Conservation (phyloP, 2,329 filamentous ascomycete genomes). For the Xylariales sp. region DNA sequence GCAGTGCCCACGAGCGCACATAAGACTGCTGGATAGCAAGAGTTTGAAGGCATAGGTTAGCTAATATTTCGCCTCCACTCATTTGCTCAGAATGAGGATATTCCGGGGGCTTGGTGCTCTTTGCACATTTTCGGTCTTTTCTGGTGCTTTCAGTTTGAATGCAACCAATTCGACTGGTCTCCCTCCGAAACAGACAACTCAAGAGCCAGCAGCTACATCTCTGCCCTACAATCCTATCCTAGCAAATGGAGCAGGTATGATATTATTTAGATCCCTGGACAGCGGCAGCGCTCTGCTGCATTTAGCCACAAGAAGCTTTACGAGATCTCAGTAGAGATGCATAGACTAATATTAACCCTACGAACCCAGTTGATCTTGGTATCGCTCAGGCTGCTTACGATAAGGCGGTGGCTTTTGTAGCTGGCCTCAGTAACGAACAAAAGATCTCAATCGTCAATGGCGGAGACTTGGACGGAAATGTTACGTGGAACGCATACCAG, state of each 20-base stretch:
- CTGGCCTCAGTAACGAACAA: background rate
- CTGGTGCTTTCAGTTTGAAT: background rate
- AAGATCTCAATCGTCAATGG: conserved; percentile 3
- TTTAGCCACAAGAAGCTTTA: too few species aligned
- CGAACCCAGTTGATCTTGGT: conserved; percentile 4
- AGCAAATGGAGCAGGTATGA: background rate
- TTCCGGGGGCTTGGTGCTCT: background rate
- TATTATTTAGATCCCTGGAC: too few species aligned
- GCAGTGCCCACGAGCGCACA: too few species aligned
- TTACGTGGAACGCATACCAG: background rate
- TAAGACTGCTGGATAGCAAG: too few species aligned
- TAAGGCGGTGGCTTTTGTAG: conserved; percentile 3
- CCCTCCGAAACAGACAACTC: background rate
- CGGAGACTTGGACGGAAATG: background rate
- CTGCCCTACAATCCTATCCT: background rate
- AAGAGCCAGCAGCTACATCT: background rate
- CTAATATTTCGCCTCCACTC: too few species aligned
- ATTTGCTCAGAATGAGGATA: too few species aligned
- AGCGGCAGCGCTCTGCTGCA: too few species aligned
- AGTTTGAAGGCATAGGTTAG: too few species aligned
- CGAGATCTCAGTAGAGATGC: too few species aligned
- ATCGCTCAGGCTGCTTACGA: conserved; percentile 2
- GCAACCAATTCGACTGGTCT: background rate
- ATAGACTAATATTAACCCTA: background rate
- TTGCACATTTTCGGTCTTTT: background rate